Evolutionary conservation across 495 filamentous ascomycete genomes (phyloP), one percentile per base, ranked within the genome.

Genomic region (Coniosporium apollinis): DNA sequence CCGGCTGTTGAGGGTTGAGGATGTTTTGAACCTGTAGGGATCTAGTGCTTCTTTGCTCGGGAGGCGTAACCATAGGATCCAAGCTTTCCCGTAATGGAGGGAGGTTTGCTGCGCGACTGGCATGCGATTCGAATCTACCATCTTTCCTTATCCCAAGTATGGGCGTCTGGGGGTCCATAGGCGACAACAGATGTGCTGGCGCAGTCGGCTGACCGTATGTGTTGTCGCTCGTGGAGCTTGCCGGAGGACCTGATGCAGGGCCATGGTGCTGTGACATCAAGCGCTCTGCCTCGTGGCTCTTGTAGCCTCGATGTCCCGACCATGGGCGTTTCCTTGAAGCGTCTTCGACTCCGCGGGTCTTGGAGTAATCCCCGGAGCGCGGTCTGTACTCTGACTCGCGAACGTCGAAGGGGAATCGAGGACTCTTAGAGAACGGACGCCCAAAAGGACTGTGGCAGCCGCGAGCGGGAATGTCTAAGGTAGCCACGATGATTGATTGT

Each of bases 191-290:
- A 4, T 22, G 17, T 4, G 22, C 26, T 19, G 34, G 30, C 30
- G 30, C 30, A 8, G 8, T 32, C 10, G 30, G 17, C 11, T 8
- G 9, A 28, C 20, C 19, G 19, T n/a, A 16, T 15, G 13, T 19
- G 22, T 17, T 33, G 13, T 42, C 34, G 28, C 22, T n/a, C 11
- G 19, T 19, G 9, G 35, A 42, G 7, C 19, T 24, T 15, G 13
- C 24, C 8, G 24, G 18, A 14, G 32, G 33, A 13, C 24, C 31
- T 26, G 39, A 22, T 2, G 38, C 43, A 33, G 17, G 9, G n/a
- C n/a, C n/a, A 9, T 35, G 16, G 19, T 39, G 43, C 19, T 34
- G 30, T 28, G 46, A 49, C 46, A 49, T 49, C n/a, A 40, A 46
- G 38, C 34, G 31, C 43, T 37, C 22, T 24, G 31, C 32, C 19